Evolutionary conservation across 2,329 filamentous ascomycete species (phyloP).

Genomic region (Didymella pinodella): DNA sequence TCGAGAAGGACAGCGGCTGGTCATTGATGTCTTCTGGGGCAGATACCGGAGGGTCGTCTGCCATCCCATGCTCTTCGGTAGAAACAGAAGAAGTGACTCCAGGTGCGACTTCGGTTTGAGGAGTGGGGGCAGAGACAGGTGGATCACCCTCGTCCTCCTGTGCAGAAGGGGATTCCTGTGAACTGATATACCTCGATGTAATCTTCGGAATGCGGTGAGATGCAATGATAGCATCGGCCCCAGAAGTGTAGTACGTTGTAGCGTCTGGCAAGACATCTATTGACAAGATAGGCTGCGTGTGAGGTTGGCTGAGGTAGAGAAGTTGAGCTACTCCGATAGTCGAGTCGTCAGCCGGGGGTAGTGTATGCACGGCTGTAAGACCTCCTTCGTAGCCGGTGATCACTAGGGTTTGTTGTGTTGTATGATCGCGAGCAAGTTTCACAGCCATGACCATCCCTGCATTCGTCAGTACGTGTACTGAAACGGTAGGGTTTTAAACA

Average conservation of each 20-base stretch:
- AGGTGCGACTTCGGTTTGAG: background rate
- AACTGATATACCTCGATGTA: conserved; percentile 4
- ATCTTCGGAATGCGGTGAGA: conserved; percentile 72
- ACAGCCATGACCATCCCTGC: conserved; percentile 92
- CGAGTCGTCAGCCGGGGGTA: conserved; percentile 48
- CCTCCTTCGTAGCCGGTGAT: conserved; percentile 88
- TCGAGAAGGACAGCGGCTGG: conserved; percentile 28
- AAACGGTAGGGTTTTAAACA: background rate
- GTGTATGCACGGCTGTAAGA: conserved; percentile 70
- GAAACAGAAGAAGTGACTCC: background rate
- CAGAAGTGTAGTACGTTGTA: conserved; percentile 77
- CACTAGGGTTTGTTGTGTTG: conserved; percentile 62
- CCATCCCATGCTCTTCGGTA: background rate
- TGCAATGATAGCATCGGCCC: conserved; percentile 79
- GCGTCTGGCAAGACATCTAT: conserved; percentile 48
- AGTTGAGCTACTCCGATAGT: conserved; percentile 52
- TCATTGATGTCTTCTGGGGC: conserved; percentile 1
- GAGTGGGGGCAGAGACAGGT: background rate
- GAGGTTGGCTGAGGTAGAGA: conserved; percentile 71
- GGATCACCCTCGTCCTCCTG: background rate
- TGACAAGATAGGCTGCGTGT: conserved; percentile 83
- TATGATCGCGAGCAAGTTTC: conserved; percentile 41
- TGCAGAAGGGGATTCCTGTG: background rate
- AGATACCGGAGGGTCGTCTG: conserved; percentile 11
- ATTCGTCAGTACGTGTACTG: conserved; percentile 51